phyloP scores from a whole-genome alignment of 352 stramenopile species.

The Pythium chondricola region DNA sequence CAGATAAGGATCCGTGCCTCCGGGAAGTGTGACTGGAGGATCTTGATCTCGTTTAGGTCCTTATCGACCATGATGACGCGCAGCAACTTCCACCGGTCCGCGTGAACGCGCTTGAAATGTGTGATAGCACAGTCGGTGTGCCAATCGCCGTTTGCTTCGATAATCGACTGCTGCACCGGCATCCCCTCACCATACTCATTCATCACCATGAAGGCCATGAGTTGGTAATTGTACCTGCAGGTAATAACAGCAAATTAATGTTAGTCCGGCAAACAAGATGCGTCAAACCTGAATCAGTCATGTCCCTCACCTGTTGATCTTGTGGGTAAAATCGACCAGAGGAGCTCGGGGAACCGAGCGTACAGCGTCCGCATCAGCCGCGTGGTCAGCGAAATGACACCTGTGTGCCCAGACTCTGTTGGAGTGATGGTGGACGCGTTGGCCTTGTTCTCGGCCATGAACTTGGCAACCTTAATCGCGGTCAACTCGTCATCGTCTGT shows the following conservation, averaged over 20 bases:
- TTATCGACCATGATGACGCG: conserved; percentile 24
- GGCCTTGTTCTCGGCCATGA: conserved; percentile 1
- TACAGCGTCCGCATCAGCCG: conserved; percentile 9
- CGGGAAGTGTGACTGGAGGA: conserved; percentile 10
- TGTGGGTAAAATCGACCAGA: conserved; percentile 17
- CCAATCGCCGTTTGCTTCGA: conserved; percentile 18
- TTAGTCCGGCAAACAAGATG: neutral
- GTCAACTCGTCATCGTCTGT: conserved; percentile 1
- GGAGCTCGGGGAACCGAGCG: conserved; percentile 5
- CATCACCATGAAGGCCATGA: conserved; percentile 18
- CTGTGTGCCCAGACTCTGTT: conserved; percentile 1
- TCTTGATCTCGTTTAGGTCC: conserved; percentile 22
- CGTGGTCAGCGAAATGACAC: conserved; percentile 8
- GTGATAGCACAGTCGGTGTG: conserved; percentile 10
- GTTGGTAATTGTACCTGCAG: conserved; percentile 23
- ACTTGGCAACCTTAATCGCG: neutral
- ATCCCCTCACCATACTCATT: conserved; percentile 13
- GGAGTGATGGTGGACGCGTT: conserved; percentile 4
- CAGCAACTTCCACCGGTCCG: conserved; percentile 1
- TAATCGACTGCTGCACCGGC: conserved; percentile 14
- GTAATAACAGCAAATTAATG: neutral
- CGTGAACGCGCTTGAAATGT: conserved; percentile 17
- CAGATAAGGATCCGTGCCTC: conserved; percentile 17
- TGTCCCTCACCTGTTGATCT: conserved; percentile 16
- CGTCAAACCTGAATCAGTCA: neutral